Evolutionary conservation across 2,329 filamentous ascomycete genomes (phyloP).

Genomic region (Exophiala sideris): DNA sequence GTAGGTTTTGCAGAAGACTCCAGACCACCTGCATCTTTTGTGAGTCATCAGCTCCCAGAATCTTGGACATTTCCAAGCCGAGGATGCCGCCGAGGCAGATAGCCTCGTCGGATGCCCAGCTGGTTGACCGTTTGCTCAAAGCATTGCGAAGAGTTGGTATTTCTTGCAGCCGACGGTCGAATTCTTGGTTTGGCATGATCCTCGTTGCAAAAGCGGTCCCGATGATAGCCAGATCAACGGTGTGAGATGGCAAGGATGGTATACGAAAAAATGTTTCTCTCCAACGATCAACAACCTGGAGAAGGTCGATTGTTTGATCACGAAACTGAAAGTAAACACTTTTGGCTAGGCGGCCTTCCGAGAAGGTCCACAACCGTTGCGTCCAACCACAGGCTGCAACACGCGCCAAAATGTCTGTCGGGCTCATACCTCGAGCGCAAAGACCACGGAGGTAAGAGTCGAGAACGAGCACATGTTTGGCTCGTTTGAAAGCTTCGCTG

Average conservation of each 20-base stretch:
- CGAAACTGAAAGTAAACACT: conserved; percentile 6
- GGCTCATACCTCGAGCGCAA: conserved; percentile 6
- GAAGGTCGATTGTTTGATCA: conserved; percentile 2
- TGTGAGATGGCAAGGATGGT: no score
- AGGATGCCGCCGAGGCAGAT: conserved; percentile 9
- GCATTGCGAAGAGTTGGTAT: no score
- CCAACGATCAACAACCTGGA: neutral
- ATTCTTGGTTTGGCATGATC: neutral
- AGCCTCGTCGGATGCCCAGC: conserved; percentile 8
- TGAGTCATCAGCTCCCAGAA: conserved; percentile 1
- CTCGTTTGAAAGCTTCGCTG: conserved; percentile 19
- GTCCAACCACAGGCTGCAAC: conserved; percentile 3
- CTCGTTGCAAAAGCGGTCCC: neutral
- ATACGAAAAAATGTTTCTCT: neutral
- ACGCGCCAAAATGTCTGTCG: conserved; percentile 13
- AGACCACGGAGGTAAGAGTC: conserved; percentile 22
- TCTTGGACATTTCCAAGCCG: conserved; percentile 6
- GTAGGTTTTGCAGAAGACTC: neutral
- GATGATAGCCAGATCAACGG: no score
- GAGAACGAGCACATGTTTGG: conserved; percentile 22
- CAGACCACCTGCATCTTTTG: conserved; percentile 8
- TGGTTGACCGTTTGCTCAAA: conserved; percentile 2
- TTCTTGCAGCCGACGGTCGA: no score
- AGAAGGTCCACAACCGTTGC: conserved; percentile 5
- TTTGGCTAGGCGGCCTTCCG: conserved; percentile 5